A percentile compares a stretch with the other conserved stretches of the same genome.
Evolutionary conservation across 1,139 yeast species (phyloP).

Genomic region (Dujonia santamariae): DNA sequence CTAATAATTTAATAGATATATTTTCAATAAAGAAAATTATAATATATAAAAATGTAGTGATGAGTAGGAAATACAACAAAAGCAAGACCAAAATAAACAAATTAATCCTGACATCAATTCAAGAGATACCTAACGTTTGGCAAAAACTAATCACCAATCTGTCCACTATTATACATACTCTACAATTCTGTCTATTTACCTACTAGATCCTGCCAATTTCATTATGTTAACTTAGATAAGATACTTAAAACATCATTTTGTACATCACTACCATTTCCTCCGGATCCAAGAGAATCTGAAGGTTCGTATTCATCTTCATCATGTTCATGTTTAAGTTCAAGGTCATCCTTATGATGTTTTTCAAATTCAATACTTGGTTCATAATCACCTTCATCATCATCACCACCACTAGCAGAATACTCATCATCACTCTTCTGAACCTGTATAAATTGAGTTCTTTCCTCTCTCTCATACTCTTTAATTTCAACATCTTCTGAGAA

Average conservation of each 20-base stretch:
- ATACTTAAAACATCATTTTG: slow-evolving; percentile 27
- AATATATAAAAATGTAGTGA: too few species aligned
- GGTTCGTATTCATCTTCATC: slow-evolving; percentile 22
- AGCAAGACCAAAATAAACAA: too few species aligned
- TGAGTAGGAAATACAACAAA: too few species aligned
- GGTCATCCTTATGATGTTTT: slow-evolving; percentile 28
- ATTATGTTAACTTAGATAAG: slow-evolving; percentile 30
- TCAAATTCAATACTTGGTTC: slow-evolving; percentile 17
- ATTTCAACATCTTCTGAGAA: slow-evolving; percentile 46
- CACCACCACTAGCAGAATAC: slow-evolving; percentile 17
- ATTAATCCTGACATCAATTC: too few species aligned
- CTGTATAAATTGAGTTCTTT: slow-evolving; percentile 22
- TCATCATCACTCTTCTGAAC: slow-evolving; percentile 19
- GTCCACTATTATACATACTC: too few species aligned
- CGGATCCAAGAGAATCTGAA: too few species aligned
- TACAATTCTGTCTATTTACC: too few species aligned
- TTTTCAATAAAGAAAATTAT: too few species aligned
- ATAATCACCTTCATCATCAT: slow-evolving; percentile 13
- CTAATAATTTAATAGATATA: too few species aligned
- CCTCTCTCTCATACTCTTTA: slow-evolving; percentile 42
- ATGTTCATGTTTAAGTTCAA: slow-evolving; percentile 29
- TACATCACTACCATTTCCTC: not conserved
- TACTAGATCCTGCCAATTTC: not conserved
- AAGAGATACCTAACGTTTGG: too few species aligned
- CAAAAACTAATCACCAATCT: too few species aligned